Evolutionary conservation across 495 filamentous ascomycete species (phyloP), one percentile per base, ranked within the genome.

Genomic region (Penicillium malachiteum): DNA sequence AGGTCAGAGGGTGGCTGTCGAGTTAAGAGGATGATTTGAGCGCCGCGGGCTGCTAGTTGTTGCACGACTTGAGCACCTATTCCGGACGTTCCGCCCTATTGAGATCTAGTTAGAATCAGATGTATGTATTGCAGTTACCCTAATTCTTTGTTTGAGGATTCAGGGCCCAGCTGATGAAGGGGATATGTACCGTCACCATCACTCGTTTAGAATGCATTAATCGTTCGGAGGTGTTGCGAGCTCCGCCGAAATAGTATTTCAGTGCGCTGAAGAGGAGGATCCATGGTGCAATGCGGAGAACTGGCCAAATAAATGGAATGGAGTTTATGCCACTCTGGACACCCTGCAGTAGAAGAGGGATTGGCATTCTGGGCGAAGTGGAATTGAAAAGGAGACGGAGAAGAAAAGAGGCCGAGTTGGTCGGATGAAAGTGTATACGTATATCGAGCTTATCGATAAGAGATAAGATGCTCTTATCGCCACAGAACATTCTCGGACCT

Each of bases 151-250:
- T 26, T 4, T 12, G 0, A 33, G 31, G 6, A 11, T 30, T 4
- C 21, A 35, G 1, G 21, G 1, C n/a, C n/a, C 9, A 14, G 6
- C 40, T n/a, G 13, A 10, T 33, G 37, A 21, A 30, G 17, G 13
- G 41, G 38, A 21, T 34, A 49, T 72, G 16, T 81, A 89, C 87
- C 12, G 94, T 99, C 9, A 99, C 84, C 82, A 99, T 87, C 21
- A 96, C 79, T 9, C 97, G 90, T 61, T 93, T 91, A 12, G 89
- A 88, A 65, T 96, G 90, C 90, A 97, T 92, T 59, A 89, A 74
- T 48, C 92, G 82, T 71, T 96, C 94, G 46, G 90, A 85, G 38
- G 68, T 67, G 69, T 91, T 96, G 64, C 69, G 73, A 9, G 87
- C 84, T 58, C 94, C 94, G 42, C 81, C 81, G 66, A 86, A 88